Evolutionary conservation across 116 monocot species (phyloP).

Genomic region (Phalaenopsis hybrid): DNA sequence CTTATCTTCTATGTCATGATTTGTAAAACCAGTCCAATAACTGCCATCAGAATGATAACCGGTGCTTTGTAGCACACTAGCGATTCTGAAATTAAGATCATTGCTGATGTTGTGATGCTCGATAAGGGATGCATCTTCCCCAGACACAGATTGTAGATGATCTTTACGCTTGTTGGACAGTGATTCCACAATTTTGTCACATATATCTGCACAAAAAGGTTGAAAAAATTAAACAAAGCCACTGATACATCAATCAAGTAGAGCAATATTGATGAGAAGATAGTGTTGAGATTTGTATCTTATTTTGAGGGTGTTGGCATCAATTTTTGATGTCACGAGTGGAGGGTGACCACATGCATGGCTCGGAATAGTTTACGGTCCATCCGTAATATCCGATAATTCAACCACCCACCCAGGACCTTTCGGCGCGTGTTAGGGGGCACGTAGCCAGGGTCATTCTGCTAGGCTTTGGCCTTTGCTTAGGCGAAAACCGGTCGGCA

Average conservation of each 20-base stretch:
- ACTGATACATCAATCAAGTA: background rate
- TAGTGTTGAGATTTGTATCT: no score
- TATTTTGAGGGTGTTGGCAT: no score
- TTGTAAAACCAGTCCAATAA: conserved; percentile 30
- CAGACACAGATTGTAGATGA: conserved; percentile 25
- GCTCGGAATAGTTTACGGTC: no score
- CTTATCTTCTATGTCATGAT: conserved; percentile 22
- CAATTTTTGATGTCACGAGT: no score
- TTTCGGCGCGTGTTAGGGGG: no score
- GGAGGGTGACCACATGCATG: no score
- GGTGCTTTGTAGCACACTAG: conserved; percentile 78
- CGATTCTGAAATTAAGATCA: conserved; percentile 81
- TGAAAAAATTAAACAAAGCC: background rate
- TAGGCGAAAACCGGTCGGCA: no score
- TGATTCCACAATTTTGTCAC: conserved; percentile 75
- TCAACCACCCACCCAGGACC: no score
- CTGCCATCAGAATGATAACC: conserved; percentile 63
- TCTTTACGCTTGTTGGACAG: conserved; percentile 61
- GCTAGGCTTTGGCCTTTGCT: no score
- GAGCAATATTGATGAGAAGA: background rate
- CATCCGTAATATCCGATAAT: no score
- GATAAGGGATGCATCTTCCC: conserved; percentile 23
- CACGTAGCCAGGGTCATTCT: no score
- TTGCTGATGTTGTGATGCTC: conserved; percentile 37
- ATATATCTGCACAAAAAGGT: conserved; percentile 47